Evolutionary conservation across 176 grass and related monocot species (phyloP).

Genomic region (Paspalum notatum): DNA sequence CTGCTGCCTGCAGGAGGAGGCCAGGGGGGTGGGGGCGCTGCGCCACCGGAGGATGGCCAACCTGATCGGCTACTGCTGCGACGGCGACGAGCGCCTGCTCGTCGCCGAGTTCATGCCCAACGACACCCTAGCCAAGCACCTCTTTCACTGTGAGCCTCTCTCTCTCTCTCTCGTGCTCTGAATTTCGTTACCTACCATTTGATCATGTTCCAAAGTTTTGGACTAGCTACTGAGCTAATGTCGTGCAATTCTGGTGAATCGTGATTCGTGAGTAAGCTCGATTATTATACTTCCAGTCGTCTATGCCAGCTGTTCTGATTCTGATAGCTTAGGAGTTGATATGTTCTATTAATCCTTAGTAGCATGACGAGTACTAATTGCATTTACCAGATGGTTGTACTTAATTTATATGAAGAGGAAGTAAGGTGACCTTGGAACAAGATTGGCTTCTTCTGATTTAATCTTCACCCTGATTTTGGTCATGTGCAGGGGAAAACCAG

Average conservation of each 20-base stretch:
- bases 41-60: conserved; percentile 74
- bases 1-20: conserved; percentile 63
- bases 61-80: conserved; percentile 84
- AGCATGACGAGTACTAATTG: not conserved
- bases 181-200: conserved; percentile 8
- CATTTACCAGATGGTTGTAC: not conserved
- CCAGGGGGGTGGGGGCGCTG: conserved; percentile 61
- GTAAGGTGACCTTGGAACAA: not conserved
- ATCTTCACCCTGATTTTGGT: conserved; percentile 22
- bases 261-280: no score
- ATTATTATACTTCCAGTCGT: no score
- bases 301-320: conserved; percentile 10
- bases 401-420: not conserved
- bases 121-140: conserved; percentile 80
- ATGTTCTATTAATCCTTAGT: not conserved
- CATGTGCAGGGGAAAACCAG: conserved; percentile 86
- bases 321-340: not conserved
- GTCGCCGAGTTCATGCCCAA: conserved; percentile 89
- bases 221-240: not conserved
- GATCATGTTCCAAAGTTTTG: not conserved
- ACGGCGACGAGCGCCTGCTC: conserved; percentile 76
- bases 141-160: conserved; percentile 74
- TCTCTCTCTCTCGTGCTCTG: conserved; percentile 2
- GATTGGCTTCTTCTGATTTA: conserved; percentile 22
- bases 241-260: not conserved